Conservation (phyloP, 2,329 filamentous ascomycete genomes). For the Verticillium albo-atrum region DNA sequence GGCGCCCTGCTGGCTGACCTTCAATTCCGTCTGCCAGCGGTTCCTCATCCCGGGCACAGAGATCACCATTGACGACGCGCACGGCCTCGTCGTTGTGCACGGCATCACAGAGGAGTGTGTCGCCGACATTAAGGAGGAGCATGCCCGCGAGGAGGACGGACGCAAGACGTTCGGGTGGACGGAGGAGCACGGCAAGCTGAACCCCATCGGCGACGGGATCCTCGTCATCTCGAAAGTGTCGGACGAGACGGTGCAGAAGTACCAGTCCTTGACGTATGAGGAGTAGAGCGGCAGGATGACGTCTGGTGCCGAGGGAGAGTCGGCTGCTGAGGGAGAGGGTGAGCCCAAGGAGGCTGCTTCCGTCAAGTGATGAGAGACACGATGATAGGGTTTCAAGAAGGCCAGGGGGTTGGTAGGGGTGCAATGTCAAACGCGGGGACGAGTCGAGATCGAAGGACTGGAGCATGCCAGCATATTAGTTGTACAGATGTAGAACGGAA, state of each 20-base stretch:
- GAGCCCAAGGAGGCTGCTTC: not conserved
- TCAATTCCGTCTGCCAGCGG: conserved; percentile 15
- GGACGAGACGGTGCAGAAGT: conserved; percentile 7
- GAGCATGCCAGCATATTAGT: not conserved
- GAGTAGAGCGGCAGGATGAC: not conserved
- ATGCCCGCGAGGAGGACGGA: conserved; percentile 14
- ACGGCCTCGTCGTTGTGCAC: conserved; percentile 15
- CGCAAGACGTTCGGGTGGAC: conserved; percentile 18
- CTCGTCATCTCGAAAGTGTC: conserved; percentile 18
- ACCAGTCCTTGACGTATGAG: not conserved
- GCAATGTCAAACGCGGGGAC: not conserved
- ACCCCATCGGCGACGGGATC: conserved; percentile 10
- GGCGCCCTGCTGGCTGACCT: conserved; percentile 20
- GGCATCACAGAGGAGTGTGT: conserved; percentile 15
- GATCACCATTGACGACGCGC: conserved; percentile 13
- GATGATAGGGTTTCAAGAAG: not conserved
- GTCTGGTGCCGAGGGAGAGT: too few relatives aligned
- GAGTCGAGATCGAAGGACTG: not conserved
- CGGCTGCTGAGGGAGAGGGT: not conserved
- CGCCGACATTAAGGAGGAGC: conserved; percentile 17
- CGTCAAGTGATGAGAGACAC: not conserved
- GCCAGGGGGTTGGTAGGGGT: not conserved
- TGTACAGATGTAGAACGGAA: not conserved
- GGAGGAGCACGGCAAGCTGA: conserved; percentile 14
- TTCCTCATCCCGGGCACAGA: conserved; percentile 10